Conservation (phyloP, 331 rosid genomes). For the Quercus tomentella region DNA sequence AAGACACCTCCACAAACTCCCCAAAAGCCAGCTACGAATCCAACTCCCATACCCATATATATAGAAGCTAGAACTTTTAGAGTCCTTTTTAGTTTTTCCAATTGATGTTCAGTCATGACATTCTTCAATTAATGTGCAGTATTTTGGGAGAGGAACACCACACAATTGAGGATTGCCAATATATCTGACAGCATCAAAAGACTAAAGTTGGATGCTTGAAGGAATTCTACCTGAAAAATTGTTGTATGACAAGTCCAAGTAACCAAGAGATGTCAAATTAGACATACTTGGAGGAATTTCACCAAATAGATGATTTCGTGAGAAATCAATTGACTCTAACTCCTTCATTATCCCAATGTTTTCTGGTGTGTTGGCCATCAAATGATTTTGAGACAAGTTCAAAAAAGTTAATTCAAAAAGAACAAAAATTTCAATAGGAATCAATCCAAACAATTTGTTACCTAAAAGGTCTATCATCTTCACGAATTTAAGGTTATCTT, state of each 20-base stretch:
- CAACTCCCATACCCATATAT: slow-evolving; percentile 16
- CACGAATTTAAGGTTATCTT: background rate
- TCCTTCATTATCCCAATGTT: too few relatives aligned
- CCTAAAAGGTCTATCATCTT: background rate
- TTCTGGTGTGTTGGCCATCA: background rate
- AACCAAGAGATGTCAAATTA: too few relatives aligned
- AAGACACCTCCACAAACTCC: slow-evolving; percentile 20
- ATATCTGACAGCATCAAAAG: background rate
- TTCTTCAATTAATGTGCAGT: background rate
- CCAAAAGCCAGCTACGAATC: background rate
- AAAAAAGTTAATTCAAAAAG: background rate
- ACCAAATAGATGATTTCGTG: too few relatives aligned
- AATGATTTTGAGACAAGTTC: slow-evolving; percentile 15
- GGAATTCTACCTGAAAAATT: slow-evolving; percentile 26
- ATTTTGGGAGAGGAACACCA: slow-evolving; percentile 17
- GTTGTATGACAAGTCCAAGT: slow-evolving; percentile 18
- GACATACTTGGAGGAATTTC: too few relatives aligned
- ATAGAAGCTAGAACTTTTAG: slow-evolving; percentile 1
- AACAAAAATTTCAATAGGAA: background rate
- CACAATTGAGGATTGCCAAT: slow-evolving; percentile 7
- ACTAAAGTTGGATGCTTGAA: slow-evolving; percentile 19
- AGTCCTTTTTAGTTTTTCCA: background rate
- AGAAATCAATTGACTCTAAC: too few relatives aligned
- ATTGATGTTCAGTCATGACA: too few relatives aligned
- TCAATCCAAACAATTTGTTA: too few relatives aligned